A percentile compares a stretch with the other conserved stretches of the same genome.
Evolutionary conservation across 306 rosid genomes (phyloP).

Genomic region (Albizia julibrissin): DNA sequence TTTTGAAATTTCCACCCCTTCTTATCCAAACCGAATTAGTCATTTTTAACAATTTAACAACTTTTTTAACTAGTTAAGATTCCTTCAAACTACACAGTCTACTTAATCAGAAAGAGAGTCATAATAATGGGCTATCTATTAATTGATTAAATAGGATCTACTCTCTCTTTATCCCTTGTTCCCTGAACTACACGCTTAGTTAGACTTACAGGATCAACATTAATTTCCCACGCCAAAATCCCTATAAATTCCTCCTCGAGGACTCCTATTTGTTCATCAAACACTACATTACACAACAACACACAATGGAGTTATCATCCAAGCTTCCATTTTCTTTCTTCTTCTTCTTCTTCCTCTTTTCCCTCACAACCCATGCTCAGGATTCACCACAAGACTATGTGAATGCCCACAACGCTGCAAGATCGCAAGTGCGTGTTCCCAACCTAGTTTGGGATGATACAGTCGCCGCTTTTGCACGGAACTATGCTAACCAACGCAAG

Average conservation of each 20-base stretch:
- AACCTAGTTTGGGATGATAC: conserved; percentile 28
- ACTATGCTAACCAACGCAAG: conserved; percentile 19
- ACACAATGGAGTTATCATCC: not conserved
- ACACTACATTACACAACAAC: not conserved
- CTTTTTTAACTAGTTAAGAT: not conserved
- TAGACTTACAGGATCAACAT: not conserved
- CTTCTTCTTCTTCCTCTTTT: not conserved
- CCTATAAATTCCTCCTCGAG: not conserved
- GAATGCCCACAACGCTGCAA: conserved; percentile 37
- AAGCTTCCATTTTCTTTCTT: not conserved
- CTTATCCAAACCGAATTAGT: not conserved
- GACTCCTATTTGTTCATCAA: not conserved
- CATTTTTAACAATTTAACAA: not conserved
- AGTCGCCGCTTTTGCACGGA: conserved; percentile 20
- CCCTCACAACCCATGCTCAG: conserved; percentile 23
- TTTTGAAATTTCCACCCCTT: not conserved
- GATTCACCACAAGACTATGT: conserved; percentile 37
- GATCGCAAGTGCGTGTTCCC: conserved; percentile 5
- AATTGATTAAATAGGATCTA: not conserved
- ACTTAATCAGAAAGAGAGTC: too few species aligned
- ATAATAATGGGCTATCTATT: too few species aligned
- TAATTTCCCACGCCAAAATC: not conserved
- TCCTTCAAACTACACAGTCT: not conserved
- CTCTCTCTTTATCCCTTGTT: not conserved
- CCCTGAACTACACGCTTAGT: not conserved